Evolutionary conservation across 345 rosid species (phyloP), one percentile per base, ranked within the genome.

Genomic region (Populus euphratica): DNA sequence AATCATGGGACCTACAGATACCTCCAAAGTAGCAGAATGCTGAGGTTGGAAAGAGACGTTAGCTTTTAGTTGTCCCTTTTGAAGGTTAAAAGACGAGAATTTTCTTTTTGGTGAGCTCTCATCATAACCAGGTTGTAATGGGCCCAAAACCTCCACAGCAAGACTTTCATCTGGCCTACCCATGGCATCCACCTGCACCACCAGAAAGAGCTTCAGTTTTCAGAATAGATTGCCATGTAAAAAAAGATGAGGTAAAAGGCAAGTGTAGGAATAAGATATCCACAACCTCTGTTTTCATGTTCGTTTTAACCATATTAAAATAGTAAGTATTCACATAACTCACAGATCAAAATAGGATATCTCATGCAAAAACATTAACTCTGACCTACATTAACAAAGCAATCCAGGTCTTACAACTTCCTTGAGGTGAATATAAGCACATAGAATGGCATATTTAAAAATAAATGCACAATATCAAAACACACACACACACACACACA

Each of bases 81-180:
- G 98, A 81, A 95, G 91, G 72, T 91, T 89, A 81, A 95, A 87
- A 39, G 97, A 95, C 75, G 88, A 79, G 44, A 89, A 64, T 79
- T 89, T 95, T 83, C 91, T 97, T 86, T 85, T 91, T 79, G 86
- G 90, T 49, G 80, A 73, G 86, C 75, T 91, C 44, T 91, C 96
- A 61, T 89, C 91, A 69, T 70, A 75, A 59, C 69, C 84, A 62
- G 83, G 86, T 78, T 85, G 91, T 61, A 95, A 79, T 13, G 91
- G 96, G 65, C 93, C 91, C 73, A 87, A 81, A 79, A 93, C 81
- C 88, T 93, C 97, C 44, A 92, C 52, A 18, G 97, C 85, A 74
- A 95, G 89, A 87, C 93, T 92, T 89, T 95, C 99, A 81, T 95
- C 99, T 66, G 98, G 90, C 85, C 98, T 86, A 72, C 99, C 98